phyloP scores from a whole-genome alignment of 768 basidiomycete species.

The Hydnum rufescens region DNA sequence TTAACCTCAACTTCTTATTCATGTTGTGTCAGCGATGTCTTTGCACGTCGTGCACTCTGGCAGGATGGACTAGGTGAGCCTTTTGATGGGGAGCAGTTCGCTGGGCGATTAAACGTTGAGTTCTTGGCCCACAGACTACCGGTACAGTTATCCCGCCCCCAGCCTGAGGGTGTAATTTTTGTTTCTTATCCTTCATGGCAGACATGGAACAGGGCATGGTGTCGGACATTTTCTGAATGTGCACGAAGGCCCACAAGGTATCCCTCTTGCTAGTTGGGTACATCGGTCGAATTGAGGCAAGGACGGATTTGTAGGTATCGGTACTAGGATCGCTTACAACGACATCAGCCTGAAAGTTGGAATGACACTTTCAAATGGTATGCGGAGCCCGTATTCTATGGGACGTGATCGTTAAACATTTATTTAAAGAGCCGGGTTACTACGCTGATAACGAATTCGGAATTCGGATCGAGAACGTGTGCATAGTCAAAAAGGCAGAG shows the following conservation, averaged over 20 bases:
- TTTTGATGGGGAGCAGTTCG: too few species aligned
- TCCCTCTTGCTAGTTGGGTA: too few species aligned
- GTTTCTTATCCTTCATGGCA: constrained; percentile 12
- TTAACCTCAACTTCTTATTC: background rate
- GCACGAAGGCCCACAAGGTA: constrained; percentile 59
- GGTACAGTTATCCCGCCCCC: background rate
- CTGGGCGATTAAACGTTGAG: too few species aligned
- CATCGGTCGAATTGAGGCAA: constrained; percentile 33
- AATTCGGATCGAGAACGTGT: constrained; percentile 81
- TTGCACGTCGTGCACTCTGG: constrained; percentile 65
- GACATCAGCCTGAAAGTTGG: constrained; percentile 52
- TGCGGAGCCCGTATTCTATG: background rate
- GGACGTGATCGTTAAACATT: background rate
- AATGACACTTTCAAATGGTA: constrained; percentile 78
- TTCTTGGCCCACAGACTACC: too few species aligned
- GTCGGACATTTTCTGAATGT: constrained; percentile 91
- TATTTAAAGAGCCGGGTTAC: constrained; percentile 57
- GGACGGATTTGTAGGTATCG: constrained; percentile 2
- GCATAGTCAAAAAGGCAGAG: constrained; percentile 49
- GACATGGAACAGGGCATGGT: constrained; percentile 89
- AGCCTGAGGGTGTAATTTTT: background rate
- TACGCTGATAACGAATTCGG: constrained; percentile 83
- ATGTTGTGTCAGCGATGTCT: constrained; percentile 39
- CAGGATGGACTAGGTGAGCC: constrained; percentile 58
- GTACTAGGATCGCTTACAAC: constrained; percentile 34